Base-by-base conservation (phyloP, 176 grass and related monocot species). In the Olyra latifolia region DNA sequence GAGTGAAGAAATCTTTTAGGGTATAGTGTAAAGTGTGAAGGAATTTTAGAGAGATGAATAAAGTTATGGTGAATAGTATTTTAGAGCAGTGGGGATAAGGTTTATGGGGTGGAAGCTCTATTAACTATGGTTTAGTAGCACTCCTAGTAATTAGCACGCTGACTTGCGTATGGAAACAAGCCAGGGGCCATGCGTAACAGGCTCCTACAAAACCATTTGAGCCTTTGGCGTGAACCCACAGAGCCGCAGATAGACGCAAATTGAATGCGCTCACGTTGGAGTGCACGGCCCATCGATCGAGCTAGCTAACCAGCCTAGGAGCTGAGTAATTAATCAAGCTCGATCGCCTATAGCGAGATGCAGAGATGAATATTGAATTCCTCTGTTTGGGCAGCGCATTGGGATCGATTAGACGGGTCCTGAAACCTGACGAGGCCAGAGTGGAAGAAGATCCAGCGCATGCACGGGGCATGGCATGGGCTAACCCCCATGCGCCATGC, bases 321-420 rank as follows among this genome's bases (percentile, higher is more conserved):
- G 54, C 56, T 29, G 59, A 78, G 12, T 38, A 66, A 64, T 79
- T 53, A 65, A 79, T 79, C 14, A 52, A 1, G 80, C 56, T 54
- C 0, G 32, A 23, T n/a, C 6, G 35, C 58, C 50, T 7, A 15
- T 38, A 69, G 62, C 62, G 14, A 79, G 54, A 27, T 24, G 44
- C 1, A 32, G 24, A 35, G 32, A 35, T 35, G 71, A 44, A 68
- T 69, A 53, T 71, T 85, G 71, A 71, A 85, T 74, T 65, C 86
- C 16, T 60, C 72, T 76, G 81, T 67, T 73, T 66, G 46, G 64
- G 54, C 76, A 29, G 10, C 12, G 81, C 87, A 81, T 89, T 76
- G 82, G 87, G 87, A 85, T 89, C 77, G 82, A 81, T 65, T 85
- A 77, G 82, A 77, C 77, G 10, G 65, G 56, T 65, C 71, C 71